phyloP scores from a whole-genome alignment of 2,329 filamentous ascomycete species.

The Cytospora piceicola region DNA sequence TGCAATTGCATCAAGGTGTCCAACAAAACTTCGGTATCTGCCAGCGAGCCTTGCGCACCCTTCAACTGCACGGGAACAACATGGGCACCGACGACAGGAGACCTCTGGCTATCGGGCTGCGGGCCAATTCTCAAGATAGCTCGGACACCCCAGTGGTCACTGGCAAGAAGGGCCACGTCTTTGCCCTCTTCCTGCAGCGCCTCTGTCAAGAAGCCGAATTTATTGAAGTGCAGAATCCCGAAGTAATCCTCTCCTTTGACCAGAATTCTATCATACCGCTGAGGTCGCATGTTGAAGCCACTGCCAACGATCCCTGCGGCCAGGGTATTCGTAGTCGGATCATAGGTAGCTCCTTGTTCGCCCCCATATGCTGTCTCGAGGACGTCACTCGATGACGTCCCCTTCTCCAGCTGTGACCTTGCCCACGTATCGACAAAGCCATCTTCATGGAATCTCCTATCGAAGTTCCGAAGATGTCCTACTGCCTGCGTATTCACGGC shows the following conservation, averaged over 20 bases:
- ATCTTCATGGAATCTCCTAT: constrained; percentile 48
- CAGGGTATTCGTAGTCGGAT: constrained; percentile 60
- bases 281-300: constrained; percentile 58
- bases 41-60: constrained; percentile 39
- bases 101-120: constrained; percentile 24
- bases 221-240: constrained; percentile 53
- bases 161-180: constrained; percentile 41
- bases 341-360: constrained; percentile 68
- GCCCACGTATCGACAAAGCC: constrained; percentile 59
- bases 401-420: constrained; percentile 47
- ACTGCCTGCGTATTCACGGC: constrained; percentile 56
- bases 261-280: constrained; percentile 68
- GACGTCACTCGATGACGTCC: constrained; percentile 45
- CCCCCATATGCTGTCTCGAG: constrained; percentile 53
- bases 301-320: constrained; percentile 54
- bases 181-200: constrained; percentile 24
- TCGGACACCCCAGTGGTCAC: constrained; percentile 64
- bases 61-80: constrained; percentile 42
- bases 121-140: constrained; percentile 43
- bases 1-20: constrained; percentile 42
- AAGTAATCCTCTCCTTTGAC: constrained; percentile 49
- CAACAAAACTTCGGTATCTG: constrained; percentile 42
- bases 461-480: constrained; percentile 49
- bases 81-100: constrained; percentile 33
- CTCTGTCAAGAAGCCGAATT: constrained; percentile 55